Evolutionary conservation across 2,329 filamentous ascomycete species (phyloP), one percentile per base, ranked within the genome.

Genomic region (Cytospora mali): DNA sequence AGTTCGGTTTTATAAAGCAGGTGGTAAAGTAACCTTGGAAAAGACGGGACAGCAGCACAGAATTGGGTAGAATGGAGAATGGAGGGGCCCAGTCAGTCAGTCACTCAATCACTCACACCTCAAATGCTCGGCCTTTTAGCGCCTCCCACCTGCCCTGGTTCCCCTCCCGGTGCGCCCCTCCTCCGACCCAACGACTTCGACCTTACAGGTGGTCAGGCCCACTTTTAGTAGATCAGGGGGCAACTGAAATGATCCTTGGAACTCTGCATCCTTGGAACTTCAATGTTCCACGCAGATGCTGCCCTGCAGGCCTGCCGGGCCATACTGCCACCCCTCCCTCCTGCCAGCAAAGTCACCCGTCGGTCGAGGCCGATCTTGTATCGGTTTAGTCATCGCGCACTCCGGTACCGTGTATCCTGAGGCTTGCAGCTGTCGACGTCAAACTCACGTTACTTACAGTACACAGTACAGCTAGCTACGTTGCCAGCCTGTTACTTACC

Each of bases 51-150:
- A 50, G 55, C 23, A 58, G 49, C 29, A 59, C 25, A 27, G 46
- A 59, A 18, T 23, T n/a, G 46, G 53, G 63, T 39, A 54, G 42
- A 49, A 39, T 55, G 59, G 60, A 42, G 49, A 61, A 53, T 50
- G 51, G 50, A 61, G 55, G 53, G 59, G 52, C 58, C 31, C 49
- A 39, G 10, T 21, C 31, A 48, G n/a, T n/a, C n/a, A n/a, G n/a
- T n/a, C 46, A 35, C 35, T 33, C 58, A 50, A 28, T 50, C 31
- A 33, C 29, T 25, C 33, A 25, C 57, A 27, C 23, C 29, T n/a
- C 23, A 21, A 18, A 16, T 49, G 25, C 31, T 39, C 48, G 31
- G 29, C 53, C 35, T 48, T 35, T 51, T 23, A 48, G 53, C 60
- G 51, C 42, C 58, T 42, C 51, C 51, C 46, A 35, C 49, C 25